Base-by-base conservation (phyloP, 495 filamentous ascomycete species). In the Aspergillus nidulans region DNA sequence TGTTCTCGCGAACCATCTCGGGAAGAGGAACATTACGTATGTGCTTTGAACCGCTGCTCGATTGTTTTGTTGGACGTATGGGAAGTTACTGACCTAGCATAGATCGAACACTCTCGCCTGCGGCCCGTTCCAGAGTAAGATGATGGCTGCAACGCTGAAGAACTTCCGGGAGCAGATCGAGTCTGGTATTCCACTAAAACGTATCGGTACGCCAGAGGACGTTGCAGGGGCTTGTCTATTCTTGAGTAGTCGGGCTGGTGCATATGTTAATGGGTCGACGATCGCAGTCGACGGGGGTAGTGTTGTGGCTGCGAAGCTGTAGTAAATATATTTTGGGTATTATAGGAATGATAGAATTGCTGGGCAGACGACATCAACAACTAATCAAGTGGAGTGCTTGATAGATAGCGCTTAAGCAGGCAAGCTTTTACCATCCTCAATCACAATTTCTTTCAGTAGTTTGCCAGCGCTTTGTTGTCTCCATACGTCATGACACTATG, bases 81-180 rank as follows among this genome's bases (percentile, higher is more conserved):
- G 16, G 21, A 42, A 59, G 40, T 20, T 7, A 34, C 44, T 55
- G 40, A 55, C n/a, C 13, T 21, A 18, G 49, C n/a, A 34, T 52
- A 74, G 71, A 36, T 77, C 70, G 1, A 90, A 91, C 51, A 77
- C 84, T 0, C 74, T 92, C 49, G 89, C 89, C 28, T 91, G 88
- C 59, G 88, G 89, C 9, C 88, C 88, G 13, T 92, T 92, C 60
- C 76, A 89, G 64, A 87, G 82, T 55, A 90, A 89, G 71, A 92
- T 91, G 88, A 91, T 90, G 88, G 82, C 81, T 10, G 83, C 79
- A 38, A 89, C 86, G 38, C 67, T 91, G 49, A 70, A 82, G 55
- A 64, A 72, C 6, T 81, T 81, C 55, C 78, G 79, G 39, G 85
- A 89, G 12, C 64, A 67, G 24, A 88, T 94, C 61, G 78, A 81